phyloP scores from a whole-genome alignment of 306 rosid species.

The Quercus suber region DNA sequence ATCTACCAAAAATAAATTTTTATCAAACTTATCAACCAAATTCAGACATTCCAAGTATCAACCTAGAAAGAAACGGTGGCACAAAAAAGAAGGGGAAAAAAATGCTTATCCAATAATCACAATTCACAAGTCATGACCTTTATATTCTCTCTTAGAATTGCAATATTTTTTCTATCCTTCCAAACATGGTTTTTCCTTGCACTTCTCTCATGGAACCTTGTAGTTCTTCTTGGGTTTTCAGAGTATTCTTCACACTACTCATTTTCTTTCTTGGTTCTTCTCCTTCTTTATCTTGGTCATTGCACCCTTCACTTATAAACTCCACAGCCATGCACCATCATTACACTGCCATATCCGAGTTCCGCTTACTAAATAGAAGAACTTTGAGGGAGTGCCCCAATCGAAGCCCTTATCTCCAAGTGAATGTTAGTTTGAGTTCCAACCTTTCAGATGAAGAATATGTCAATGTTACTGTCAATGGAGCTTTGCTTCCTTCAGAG shows the following conservation, averaged over 20 bases:
- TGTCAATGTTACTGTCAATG: slow-evolving; percentile 50
- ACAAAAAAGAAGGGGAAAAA: background rate
- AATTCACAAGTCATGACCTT: too few relatives aligned
- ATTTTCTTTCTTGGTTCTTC: slow-evolving; percentile 1
- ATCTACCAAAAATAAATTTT: background rate
- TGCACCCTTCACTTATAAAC: slow-evolving; percentile 25
- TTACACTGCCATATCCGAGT: slow-evolving; percentile 64
- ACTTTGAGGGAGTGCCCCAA: slow-evolving; percentile 32
- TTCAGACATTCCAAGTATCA: too few relatives aligned
- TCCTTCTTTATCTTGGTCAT: slow-evolving; percentile 10
- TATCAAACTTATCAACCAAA: too few relatives aligned
- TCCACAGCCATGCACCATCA: slow-evolving; percentile 46
- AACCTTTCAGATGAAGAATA: slow-evolving; percentile 47
- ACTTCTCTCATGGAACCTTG: background rate
- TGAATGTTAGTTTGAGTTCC: slow-evolving; percentile 31
- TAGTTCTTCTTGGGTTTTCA: slow-evolving; percentile 11
- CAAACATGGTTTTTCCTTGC: background rate
- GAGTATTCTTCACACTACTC: background rate
- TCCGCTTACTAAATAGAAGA: slow-evolving; percentile 60
- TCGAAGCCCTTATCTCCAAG: slow-evolving; percentile 22
- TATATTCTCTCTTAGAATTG: too few relatives aligned
- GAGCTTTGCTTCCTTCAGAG: slow-evolving; percentile 43
- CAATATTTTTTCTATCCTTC: background rate
- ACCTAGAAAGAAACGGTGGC: too few relatives aligned
- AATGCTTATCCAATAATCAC: too few relatives aligned